Base-by-base conservation (phyloP, 441 rosid genomes). In the Brassica hybrid region DNA sequence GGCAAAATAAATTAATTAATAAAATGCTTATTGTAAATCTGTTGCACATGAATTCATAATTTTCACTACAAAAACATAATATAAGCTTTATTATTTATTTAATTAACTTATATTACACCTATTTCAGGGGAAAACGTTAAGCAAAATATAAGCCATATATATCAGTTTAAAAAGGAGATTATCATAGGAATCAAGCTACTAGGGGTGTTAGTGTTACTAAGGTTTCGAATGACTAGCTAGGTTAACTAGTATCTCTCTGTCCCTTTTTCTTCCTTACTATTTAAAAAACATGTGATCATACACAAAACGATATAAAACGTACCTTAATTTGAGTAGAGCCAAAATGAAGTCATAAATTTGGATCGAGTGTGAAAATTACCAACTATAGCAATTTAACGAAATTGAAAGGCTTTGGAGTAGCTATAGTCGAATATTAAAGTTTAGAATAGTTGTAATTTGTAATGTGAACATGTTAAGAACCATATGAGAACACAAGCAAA, bases 291-390 rank as follows among this genome's bases (percentile, higher is more conserved):
- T 23, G 5, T 14, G 27, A 21, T 25, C 43, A 59, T 41, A 11
- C 43, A 41, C 52, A 62, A 62, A 43, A 43, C 14, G 7, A 45
- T 16, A 45, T 61, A 60, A 59, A 43, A 12, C 32, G 32, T 9
- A 61, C 32, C 34, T 38, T 54, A 67, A 67, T 67, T 72, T 74
- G 45, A 57, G 0, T 27, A 12, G 34, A 50, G 7, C 36, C 18
- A 7, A 60, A 67, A 45, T 6, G 30, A 18, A 18, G 3, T 25
- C 50, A 21, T 76, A 9, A 14, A 7, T 45, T 61, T 67, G 16
- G 52, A 75, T 32, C 74, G 64, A 69, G 75, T 63, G 68, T 69
- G 65, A 63, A 76, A 36, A 69, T 36, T 63, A 19, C 79, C 57
- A 50, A 34, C 5, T 21, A 69, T 34, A 63, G 69, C 6, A 14